These are phyloP conservation scores for Colletotrichum magnum DNA, from an alignment of 2,329 filamentous ascomycete genomes.

Conservation along the genomic window DNA sequence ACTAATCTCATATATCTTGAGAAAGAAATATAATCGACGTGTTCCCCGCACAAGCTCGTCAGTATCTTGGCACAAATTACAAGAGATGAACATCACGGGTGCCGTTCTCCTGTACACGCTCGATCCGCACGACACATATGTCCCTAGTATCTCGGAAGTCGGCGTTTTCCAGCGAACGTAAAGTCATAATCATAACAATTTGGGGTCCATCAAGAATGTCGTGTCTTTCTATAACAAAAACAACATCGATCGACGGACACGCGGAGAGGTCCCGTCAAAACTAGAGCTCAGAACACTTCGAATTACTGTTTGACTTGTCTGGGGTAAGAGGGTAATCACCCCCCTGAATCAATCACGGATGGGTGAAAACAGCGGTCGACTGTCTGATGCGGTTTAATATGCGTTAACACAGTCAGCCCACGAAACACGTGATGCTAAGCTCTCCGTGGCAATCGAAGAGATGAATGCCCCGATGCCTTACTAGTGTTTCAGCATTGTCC, in stretches of 20 bases:
- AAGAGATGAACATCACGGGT: no score
- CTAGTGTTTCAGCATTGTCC: conserved; percentile 69
- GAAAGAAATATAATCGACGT: no score
- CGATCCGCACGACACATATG: background rate
- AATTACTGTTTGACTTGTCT: background rate
- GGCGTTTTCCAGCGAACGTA: background rate
- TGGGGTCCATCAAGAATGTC: background rate
- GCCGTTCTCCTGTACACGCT: no score
- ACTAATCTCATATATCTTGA: no score
- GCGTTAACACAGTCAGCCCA: conserved; percentile 48
- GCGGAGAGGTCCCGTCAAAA: no score
- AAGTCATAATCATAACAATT: background rate
- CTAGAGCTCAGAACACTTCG: background rate
- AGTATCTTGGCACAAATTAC: no score
- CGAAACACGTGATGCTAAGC: conserved; percentile 75
- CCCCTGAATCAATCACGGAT: background rate
- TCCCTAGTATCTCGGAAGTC: background rate
- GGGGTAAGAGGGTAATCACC: background rate
- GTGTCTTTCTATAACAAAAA: background rate
- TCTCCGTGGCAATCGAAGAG: conserved; percentile 72
- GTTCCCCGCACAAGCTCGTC: no score
- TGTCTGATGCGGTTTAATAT: no score
- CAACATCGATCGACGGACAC: background rate
- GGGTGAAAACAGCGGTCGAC: no score
- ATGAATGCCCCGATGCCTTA: conserved; percentile 70